Percentiles rank a stretch among this genome's conserved stretches.
These are phyloP conservation scores for Solioccasus polychromus DNA, from an alignment of 768 basidiomycete genomes.

Conservation along the genomic window DNA sequence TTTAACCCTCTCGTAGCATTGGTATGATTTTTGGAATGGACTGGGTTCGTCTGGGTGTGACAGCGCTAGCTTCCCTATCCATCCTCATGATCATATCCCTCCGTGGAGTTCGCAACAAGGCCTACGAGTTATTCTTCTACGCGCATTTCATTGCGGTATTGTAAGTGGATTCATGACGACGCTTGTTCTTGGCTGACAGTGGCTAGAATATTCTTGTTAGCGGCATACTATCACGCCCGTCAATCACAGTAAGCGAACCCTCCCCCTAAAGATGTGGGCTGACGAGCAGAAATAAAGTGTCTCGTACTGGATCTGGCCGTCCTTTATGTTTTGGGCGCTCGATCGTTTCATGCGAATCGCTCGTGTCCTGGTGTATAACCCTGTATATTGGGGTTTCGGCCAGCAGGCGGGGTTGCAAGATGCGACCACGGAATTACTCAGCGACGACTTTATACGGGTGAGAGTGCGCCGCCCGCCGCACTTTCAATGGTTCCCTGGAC, in stretches of 20 bases:
- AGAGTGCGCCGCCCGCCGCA: conserved; percentile 41
- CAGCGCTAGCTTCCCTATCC: conserved; percentile 38
- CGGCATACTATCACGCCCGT: conserved; percentile 40
- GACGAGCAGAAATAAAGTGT: conserved; percentile 2
- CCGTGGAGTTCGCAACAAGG: conserved; percentile 42
- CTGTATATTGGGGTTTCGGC: conserved; percentile 35
- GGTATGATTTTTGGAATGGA: neutral
- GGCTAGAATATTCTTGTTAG: conserved; percentile 34
- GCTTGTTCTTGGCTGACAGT: conserved; percentile 3
- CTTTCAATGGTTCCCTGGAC: conserved; percentile 54
- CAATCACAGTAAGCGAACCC: conserved; percentile 12
- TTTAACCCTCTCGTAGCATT: conserved; percentile 1
- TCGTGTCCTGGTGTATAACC: conserved; percentile 45
- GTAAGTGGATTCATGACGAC: conserved; percentile 25
- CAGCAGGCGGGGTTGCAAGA: conserved; percentile 29
- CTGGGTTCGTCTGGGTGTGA: conserved; percentile 34
- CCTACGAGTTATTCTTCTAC: conserved; percentile 53
- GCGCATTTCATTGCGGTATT: conserved; percentile 43
- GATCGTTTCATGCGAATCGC: conserved; percentile 50
- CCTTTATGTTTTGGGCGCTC: conserved; percentile 34
- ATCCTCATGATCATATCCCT: conserved; percentile 47
- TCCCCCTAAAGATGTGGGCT: neutral
- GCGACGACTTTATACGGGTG: conserved; percentile 46
- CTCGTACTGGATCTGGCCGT: conserved; percentile 31
- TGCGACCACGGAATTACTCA: conserved; percentile 42